Evolutionary conservation across 2,329 filamentous ascomycete genomes (phyloP), one percentile per base, ranked within the genome.

Genomic region (Hypoxylon sp.): DNA sequence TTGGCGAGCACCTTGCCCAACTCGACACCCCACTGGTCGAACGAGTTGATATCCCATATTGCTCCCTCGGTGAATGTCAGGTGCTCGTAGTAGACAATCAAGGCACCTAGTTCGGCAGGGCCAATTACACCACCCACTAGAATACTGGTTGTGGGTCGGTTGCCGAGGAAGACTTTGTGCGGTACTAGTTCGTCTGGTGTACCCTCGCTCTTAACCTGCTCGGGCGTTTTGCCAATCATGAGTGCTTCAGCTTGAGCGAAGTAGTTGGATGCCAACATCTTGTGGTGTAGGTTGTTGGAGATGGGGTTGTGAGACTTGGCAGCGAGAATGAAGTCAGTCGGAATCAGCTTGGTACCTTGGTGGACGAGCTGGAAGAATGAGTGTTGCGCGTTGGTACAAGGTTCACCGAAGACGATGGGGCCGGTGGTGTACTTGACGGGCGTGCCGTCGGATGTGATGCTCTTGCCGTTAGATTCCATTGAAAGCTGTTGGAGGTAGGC

Each of bases 331-430:
- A 99, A 99, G 83, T 99, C 96, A 73, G 95, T 91, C 14, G 96
- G 96, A 78, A 99, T 98, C 76, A 99, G 90, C 88, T 98, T 98
- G 75, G 96, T 99, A 76, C 96, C 96, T 82, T 99, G 96, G 87
- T 99, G 96, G 64, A 99, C 90, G 50, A 99, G 91, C 87, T 99
- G 96, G 91, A 97, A 99, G 90, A 99, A 99, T 67, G 96, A 98
- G 88, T 99, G 96, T 85, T 99, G 96, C 46, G 96, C 96, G 79
- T 99, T 99, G 80, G 96, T 99, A 82, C 94, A 96, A 57, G 96
- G 96, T 86, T 99, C 96, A 77, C 96, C 96, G 78, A 99, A 99
- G 69, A 99, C 85, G 78, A 99, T 95, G 58, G 96, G 89, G 51
- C 96, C 95, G 37, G 96, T 99, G 63, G 94, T 97, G 85, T 99